Conservation (phyloP, 2,329 filamentous ascomycete species). For the Fusarium pilosicola region DNA sequence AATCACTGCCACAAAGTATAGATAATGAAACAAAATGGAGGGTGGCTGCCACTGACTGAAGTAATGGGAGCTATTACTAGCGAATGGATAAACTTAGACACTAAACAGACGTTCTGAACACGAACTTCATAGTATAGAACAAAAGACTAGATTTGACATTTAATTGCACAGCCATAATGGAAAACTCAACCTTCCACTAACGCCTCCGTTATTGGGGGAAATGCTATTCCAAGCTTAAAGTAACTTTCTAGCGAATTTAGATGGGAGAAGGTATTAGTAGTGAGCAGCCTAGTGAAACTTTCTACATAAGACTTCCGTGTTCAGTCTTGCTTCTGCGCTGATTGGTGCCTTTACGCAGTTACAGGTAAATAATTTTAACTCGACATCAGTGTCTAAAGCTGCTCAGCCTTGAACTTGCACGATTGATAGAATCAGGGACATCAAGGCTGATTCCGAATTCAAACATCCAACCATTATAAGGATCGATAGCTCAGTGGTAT, state of each 20-base stretch:
- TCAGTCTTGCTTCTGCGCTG: background rate
- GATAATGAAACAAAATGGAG: background rate
- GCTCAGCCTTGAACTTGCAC: background rate
- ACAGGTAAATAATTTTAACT: background rate
- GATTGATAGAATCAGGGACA: rapidly evolving
- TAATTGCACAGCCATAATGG: background rate
- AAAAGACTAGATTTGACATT: background rate
- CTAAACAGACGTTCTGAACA: background rate
- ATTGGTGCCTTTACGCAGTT: background rate
- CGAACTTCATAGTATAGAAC: background rate
- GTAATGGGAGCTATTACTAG: background rate
- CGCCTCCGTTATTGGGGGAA: background rate
- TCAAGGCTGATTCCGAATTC: rapidly evolving
- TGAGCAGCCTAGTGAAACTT: background rate
- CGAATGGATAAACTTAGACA: background rate
- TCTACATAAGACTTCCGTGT: background rate
- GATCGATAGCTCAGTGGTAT: slow-evolving; percentile 17
- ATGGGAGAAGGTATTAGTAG: background rate
- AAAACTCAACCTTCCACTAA: background rate
- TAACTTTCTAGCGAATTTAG: background rate
- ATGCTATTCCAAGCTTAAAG: too few species aligned
- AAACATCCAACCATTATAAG: background rate
- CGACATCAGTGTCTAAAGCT: background rate
- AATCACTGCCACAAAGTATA: background rate
- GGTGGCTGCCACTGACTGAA: background rate